A percentile compares a stretch with the other conserved stretches of the same genome.
These are phyloP conservation scores for Leccinum griseonigrum DNA, from an alignment of 1,284 basidiomycete genomes.

Conservation along the genomic window DNA sequence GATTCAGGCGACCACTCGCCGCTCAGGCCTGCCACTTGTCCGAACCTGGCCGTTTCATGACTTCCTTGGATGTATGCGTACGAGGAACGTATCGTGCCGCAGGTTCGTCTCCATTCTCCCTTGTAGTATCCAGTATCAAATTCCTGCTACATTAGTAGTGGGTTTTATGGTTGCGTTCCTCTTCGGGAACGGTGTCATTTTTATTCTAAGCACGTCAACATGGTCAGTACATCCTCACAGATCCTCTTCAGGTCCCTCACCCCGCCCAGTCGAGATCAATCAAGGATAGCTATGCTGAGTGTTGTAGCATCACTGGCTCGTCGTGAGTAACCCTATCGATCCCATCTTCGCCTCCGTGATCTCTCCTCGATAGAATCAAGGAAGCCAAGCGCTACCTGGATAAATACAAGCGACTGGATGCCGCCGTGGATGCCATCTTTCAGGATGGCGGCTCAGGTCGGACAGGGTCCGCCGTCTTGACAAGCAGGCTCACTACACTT, in stretches of 20 bases:
- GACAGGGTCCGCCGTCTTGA: conserved; percentile 37
- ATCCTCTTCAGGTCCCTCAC: background rate
- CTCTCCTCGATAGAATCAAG: conserved; percentile 32
- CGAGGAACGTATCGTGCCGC: too few species aligned
- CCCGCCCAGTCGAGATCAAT: conserved; percentile 13
- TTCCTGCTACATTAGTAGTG: too few species aligned
- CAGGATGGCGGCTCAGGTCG: conserved; percentile 39
- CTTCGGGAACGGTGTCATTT: too few species aligned
- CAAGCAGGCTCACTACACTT: conserved; percentile 63
- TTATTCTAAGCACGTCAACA: background rate
- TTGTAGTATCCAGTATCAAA: too few species aligned
- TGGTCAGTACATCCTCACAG: conserved; percentile 8
- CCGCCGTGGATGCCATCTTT: conserved; percentile 77
- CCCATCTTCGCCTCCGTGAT: background rate
- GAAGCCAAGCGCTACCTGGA: conserved; percentile 77
- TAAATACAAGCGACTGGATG: conserved; percentile 67
- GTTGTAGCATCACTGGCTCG: conserved; percentile 63
- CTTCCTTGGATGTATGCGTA: too few species aligned
- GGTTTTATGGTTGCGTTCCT: too few species aligned
- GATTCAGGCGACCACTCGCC: too few species aligned
- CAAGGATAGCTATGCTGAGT: conserved; percentile 41
- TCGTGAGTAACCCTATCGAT: conserved; percentile 53
- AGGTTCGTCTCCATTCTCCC: too few species aligned
- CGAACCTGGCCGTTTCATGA: too few species aligned
- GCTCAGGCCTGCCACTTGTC: too few species aligned